Evolutionary conservation across 225 moss, liverwort and hornwort genomes (phyloP).

Genomic region (Bryoerythrophyllum caledonicum): DNA sequence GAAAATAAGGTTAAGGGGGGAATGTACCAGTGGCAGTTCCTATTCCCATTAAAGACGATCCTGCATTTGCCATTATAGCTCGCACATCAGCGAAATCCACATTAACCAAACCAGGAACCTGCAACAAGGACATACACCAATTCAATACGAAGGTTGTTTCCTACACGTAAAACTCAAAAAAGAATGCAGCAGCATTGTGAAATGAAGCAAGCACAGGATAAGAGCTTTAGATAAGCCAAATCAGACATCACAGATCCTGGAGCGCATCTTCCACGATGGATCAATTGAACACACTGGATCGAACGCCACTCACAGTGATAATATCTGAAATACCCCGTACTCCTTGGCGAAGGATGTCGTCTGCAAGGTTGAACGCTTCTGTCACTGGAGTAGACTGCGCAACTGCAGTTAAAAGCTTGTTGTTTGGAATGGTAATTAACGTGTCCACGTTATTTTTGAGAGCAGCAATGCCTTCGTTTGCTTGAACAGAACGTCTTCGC

Average conservation of each 20-base stretch:
- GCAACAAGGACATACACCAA: slow-evolving; percentile 30
- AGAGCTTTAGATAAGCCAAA: slow-evolving; percentile 13
- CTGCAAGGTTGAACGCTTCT: slow-evolving; percentile 92
- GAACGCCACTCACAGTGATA: slow-evolving; percentile 67
- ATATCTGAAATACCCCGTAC: slow-evolving; percentile 97
- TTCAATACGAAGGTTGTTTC: slow-evolving; percentile 25
- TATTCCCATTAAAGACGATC: slow-evolving; percentile 95
- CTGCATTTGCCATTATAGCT: slow-evolving; percentile 96
- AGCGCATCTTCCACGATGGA: background rate
- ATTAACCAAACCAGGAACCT: slow-evolving; percentile 96
- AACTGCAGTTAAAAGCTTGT: slow-evolving; percentile 91
- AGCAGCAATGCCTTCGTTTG: slow-evolving; percentile 89
- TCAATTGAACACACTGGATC: slow-evolving; percentile 8
- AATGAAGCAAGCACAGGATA: background rate
- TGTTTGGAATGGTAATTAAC: slow-evolving; percentile 86
- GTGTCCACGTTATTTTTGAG: slow-evolving; percentile 91
- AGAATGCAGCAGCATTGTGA: background rate
- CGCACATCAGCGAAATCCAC: slow-evolving; percentile 98
- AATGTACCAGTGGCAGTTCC: slow-evolving; percentile 86
- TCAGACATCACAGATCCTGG: slow-evolving; percentile 14
- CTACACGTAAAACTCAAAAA: slow-evolving; percentile 11
- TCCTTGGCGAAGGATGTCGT: slow-evolving; percentile 94
- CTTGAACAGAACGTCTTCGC: slow-evolving; percentile 88
- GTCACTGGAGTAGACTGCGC: slow-evolving; percentile 92
- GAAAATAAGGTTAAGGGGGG: background rate